A percentile compares a stretch with the other conserved stretches of the same genome.
Conservation (phyloP, 306 rosid genomes). For the Vigna nakashimae region DNA sequence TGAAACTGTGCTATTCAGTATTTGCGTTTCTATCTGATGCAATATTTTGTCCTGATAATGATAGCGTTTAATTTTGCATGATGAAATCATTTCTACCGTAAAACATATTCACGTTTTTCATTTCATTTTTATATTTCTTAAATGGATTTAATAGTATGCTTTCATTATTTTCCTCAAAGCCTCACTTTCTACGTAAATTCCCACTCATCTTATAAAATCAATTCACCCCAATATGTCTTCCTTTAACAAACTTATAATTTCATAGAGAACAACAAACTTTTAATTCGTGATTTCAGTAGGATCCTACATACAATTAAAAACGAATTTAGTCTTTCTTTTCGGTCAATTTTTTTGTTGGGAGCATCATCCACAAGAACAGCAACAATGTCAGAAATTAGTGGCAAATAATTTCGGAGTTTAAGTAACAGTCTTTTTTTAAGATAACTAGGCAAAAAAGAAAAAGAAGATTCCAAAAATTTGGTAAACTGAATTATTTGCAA, state of each 20-base stretch:
- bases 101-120: neutral
- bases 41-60: neutral
- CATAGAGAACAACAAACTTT: neutral
- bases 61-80: no score
- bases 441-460: neutral
- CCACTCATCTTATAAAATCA: no score
- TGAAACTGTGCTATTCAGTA: neutral
- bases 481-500: neutral
- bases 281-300: neutral
- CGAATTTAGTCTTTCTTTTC: neutral
- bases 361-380: neutral
- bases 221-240: neutral
- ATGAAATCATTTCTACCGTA: no score
- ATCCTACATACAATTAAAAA: neutral
- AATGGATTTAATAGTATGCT: neutral
- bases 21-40: neutral
- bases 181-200: neutral
- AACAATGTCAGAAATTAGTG: neutral
- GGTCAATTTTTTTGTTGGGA: neutral
- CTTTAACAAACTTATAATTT: neutral
- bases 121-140: neutral
- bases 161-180: neutral
- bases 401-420: neutral
- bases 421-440: slow-evolving; percentile 19
- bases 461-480: neutral